These are phyloP conservation scores for Malus asiatica DNA, from an alignment of 306 rosid species.

Conservation along the genomic window DNA sequence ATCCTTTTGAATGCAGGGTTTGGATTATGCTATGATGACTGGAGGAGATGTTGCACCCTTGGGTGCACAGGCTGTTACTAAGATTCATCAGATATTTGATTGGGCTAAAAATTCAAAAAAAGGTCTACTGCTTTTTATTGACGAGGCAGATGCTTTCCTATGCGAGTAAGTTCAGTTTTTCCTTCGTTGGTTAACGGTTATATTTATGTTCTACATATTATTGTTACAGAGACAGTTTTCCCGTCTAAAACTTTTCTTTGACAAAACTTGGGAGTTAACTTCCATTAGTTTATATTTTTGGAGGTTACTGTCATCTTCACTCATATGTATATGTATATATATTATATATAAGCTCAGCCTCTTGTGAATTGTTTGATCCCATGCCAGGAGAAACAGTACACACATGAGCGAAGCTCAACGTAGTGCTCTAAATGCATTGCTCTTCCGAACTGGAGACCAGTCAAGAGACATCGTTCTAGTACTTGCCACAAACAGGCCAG, in stretches of 20 bases:
- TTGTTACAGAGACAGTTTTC: neutral
- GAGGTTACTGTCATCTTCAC: neutral
- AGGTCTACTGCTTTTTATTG: slow-evolving; percentile 91
- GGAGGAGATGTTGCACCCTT: slow-evolving; percentile 99
- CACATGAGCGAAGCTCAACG: slow-evolving; percentile 98
- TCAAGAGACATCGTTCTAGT: slow-evolving; percentile 94
- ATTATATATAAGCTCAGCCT: neutral
- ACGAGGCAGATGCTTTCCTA: slow-evolving; percentile 98
- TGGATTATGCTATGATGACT: slow-evolving; percentile 99
- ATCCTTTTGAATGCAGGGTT: slow-evolving; percentile 47
- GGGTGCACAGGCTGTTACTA: slow-evolving; percentile 94
- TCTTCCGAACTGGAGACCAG: slow-evolving; percentile 96
- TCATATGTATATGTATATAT: too few species aligned
- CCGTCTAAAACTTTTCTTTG: neutral
- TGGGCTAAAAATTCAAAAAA: slow-evolving; percentile 93
- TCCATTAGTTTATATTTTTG: neutral
- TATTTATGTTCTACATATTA: neutral
- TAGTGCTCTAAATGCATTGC: slow-evolving; percentile 95
- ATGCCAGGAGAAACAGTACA: slow-evolving; percentile 91
- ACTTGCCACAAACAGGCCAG: slow-evolving; percentile 96
- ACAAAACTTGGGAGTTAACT: neutral
- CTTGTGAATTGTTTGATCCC: neutral
- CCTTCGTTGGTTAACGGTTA: neutral
- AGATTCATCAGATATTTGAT: slow-evolving; percentile 96
- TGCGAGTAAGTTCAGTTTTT: slow-evolving; percentile 71